Evolutionary conservation across 768 basidiomycete genomes (phyloP), one percentile per base, ranked within the genome.

Genomic region (Kwoniella pini): DNA sequence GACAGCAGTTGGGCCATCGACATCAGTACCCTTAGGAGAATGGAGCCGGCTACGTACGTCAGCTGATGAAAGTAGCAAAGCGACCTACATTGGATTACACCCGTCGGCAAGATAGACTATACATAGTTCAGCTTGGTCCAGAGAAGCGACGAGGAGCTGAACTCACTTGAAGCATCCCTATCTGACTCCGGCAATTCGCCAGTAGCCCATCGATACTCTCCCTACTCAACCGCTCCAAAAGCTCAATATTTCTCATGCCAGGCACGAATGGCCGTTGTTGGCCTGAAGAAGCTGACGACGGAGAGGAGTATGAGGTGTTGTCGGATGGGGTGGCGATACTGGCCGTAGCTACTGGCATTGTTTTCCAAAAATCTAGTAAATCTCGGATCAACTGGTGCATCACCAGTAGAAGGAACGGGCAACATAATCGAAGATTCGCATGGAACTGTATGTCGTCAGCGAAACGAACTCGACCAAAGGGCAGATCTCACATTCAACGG

Each of bases 191-290:
- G 24, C 66, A 68, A 17, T 26, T 59, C 12, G 59, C 45, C 11
- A 71, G 51, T 26, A 63, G 22, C 7, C 60, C 48, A 51, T 71
- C 69, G 6, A 71, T 48, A 46, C 66, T 65, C 46, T 71, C 63
- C 48, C 53, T 68, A 26, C 42, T 50, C 38, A 71, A 49, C 27
- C 39, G n/a, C 24, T 71, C 64, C 2, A 71, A 56, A 49, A 65
- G 13, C 22, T 65, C 44, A 17, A 40, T 39, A 45, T 65, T 54
- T 27, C 45, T 38, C 17, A 44, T 42, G 19, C 17, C 22, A 6
- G 28, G 27, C 19, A 24, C 24, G 36, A 36, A 36, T 7, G 33
- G 15, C 15, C 30, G 54, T 13, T 39, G 36, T 19, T 43, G 15
- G 11, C 42, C 42, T 12, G 54, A 12, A 12, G 24, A 22, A 4